These are phyloP conservation scores for Pichia gijzeniarum DNA, from an alignment of 805 yeast species.

Conservation along the genomic window DNA sequence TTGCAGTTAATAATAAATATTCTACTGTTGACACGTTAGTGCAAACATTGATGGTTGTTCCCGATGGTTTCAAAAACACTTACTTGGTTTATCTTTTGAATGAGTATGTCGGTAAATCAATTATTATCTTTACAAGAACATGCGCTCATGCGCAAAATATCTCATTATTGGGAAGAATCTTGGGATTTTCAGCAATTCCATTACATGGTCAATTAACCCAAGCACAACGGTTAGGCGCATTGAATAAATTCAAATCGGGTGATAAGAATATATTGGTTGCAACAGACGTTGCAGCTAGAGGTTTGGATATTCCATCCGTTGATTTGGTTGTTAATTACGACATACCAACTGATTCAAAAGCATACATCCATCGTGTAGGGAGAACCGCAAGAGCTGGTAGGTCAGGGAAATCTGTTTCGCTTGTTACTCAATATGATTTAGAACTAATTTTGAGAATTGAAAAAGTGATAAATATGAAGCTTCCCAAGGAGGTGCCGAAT, in stretches of 20 bases:
- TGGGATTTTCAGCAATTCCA: slow-evolving; percentile 88
- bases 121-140: slow-evolving; percentile 87
- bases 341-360: slow-evolving; percentile 94
- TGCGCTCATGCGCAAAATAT: slow-evolving; percentile 93
- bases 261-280: slow-evolving; percentile 65
- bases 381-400: slow-evolving; percentile 96
- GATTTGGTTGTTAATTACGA: slow-evolving; percentile 87
- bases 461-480: slow-evolving; percentile 72
- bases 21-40: slow-evolving; percentile 92
- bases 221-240: slow-evolving; percentile 75
- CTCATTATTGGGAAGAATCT: slow-evolving; percentile 67
- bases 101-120: slow-evolving; percentile 78
- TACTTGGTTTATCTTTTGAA: slow-evolving; percentile 74
- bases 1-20: slow-evolving; percentile 82
- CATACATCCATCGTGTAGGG: slow-evolving; percentile 94
- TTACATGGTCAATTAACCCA: slow-evolving; percentile 89
- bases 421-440: slow-evolving; percentile 91
- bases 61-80: slow-evolving; percentile 90
- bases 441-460: slow-evolving; percentile 87
- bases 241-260: slow-evolving; percentile 73
- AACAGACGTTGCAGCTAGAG: slow-evolving; percentile 93
- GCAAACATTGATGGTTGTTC: slow-evolving; percentile 83
- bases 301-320: slow-evolving; percentile 92
- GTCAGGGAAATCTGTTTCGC: slow-evolving; percentile 78
- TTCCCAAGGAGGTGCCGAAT: slow-evolving; percentile 78